A percentile compares a stretch with the other conserved stretches of the same genome.
Conservation (phyloP, 1,284 basidiomycete species). For the Irpex sp. region DNA sequence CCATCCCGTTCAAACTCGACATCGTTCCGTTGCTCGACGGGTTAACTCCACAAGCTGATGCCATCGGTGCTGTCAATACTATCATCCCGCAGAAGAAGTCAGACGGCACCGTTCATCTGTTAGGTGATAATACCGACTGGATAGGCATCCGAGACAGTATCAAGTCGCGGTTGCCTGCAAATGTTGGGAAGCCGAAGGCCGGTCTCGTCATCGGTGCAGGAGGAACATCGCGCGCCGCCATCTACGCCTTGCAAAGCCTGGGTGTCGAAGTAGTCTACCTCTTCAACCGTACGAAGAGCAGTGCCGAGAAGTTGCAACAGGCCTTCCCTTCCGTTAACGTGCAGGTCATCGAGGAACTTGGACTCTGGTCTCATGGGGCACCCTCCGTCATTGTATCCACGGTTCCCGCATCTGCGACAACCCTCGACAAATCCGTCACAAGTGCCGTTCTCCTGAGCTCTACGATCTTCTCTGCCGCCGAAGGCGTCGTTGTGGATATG, state of each 20-base stretch:
- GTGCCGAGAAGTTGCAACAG: conserved; percentile 65
- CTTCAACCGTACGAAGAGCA: conserved; percentile 77
- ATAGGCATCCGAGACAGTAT: conserved; percentile 73
- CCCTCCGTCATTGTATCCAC: conserved; percentile 83
- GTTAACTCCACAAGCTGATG: conserved; percentile 74
- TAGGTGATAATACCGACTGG: conserved; percentile 95
- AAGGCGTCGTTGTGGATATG: conserved; percentile 85
- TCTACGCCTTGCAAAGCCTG: conserved; percentile 79
- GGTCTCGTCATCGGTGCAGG: conserved; percentile 89
- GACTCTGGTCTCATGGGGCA: conserved; percentile 44
- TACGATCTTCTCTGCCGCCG: conserved; percentile 47
- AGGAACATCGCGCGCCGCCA: conserved; percentile 88
- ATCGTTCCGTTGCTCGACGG: conserved; percentile 78
- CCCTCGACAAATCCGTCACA: conserved; percentile 30
- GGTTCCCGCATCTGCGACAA: conserved; percentile 75
- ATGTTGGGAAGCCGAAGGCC: conserved; percentile 35
- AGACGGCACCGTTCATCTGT: conserved; percentile 50
- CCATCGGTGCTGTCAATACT: conserved; percentile 93
- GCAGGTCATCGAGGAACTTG: conserved; percentile 57
- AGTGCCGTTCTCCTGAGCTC: conserved; percentile 54
- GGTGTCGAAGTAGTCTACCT: conserved; percentile 74
- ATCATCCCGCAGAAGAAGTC: conserved; percentile 53
- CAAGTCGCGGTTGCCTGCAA: conserved; percentile 34
- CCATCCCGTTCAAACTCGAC: conserved; percentile 90
- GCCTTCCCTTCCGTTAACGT: conserved; percentile 70